Conservation (phyloP, 2,329 filamentous ascomycete species). For the Ascochyta viciae-villosae region DNA sequence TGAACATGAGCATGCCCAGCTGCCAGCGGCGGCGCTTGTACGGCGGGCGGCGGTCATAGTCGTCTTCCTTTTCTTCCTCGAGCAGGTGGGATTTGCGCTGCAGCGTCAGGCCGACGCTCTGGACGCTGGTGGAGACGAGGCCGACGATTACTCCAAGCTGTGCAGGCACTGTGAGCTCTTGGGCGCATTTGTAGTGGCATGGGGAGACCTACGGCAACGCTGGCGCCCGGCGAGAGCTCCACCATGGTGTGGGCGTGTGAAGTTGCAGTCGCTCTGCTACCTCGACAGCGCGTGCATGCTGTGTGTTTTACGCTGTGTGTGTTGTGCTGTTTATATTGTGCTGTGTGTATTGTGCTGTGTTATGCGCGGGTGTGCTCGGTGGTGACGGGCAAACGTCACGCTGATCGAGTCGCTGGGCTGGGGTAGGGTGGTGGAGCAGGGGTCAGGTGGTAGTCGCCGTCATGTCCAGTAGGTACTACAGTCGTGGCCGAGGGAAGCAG, state of each 20-base stretch:
- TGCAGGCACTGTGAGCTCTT: conserved; percentile 14
- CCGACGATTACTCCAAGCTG: conserved; percentile 94
- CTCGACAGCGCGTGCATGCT: conserved; percentile 40
- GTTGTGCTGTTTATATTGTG: conserved; percentile 1
- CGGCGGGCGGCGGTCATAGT: conserved; percentile 81
- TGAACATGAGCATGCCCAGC: conserved; percentile 95
- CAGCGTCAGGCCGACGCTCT: conserved; percentile 92
- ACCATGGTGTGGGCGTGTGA: conserved; percentile 40
- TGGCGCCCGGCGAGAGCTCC: conserved; percentile 51
- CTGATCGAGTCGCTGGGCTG: conserved; percentile 34
- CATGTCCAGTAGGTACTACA: conserved; percentile 22
- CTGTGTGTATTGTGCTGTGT: not conserved
- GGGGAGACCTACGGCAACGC: conserved; percentile 49
- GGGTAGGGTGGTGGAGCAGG: conserved; percentile 31
- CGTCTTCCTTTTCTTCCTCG: conserved; percentile 88
- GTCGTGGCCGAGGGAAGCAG: not conserved
- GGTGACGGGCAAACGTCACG: conserved; percentile 30
- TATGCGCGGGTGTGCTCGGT: not conserved
- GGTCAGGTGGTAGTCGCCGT: conserved; percentile 38
- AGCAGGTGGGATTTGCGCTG: conserved; percentile 98
- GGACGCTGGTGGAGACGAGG: conserved; percentile 89
- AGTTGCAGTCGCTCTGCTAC: conserved; percentile 37
- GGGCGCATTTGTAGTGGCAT: conserved; percentile 1
- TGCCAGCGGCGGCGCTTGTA: conserved; percentile 94
- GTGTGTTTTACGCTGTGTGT: not conserved